A percentile compares a stretch with the other conserved stretches of the same genome.
Conservation (phyloP, 2,329 filamentous ascomycete species). For the Aspergillus sclerotialis region DNA sequence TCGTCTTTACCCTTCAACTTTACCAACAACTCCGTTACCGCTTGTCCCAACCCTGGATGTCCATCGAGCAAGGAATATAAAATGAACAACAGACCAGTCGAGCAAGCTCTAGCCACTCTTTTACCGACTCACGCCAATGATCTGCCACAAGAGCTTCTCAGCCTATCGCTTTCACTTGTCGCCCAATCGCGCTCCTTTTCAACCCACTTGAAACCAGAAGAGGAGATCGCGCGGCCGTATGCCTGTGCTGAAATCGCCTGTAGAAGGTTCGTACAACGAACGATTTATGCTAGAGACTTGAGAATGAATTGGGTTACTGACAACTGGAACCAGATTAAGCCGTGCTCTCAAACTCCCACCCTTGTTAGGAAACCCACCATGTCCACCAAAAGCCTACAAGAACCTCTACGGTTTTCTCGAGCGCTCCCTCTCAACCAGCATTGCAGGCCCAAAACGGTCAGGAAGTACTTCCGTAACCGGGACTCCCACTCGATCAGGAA, state of each 20-base stretch:
- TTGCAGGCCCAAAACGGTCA: constrained; percentile 28
- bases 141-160: constrained; percentile 62
- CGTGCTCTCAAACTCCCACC: constrained; percentile 68
- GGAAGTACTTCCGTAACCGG: constrained; percentile 25
- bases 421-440: constrained; percentile 50
- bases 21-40: no score
- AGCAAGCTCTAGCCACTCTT: constrained; percentile 65
- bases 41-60: no score
- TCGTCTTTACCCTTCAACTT: no score
- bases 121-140: constrained; percentile 65
- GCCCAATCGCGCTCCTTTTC: constrained; percentile 74
- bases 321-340: constrained; percentile 73
- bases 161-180: constrained; percentile 65
- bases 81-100: constrained; percentile 68
- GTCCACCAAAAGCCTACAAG: constrained; percentile 73
- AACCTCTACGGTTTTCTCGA: constrained; percentile 77
- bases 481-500: constrained; percentile 21
- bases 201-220: constrained; percentile 70
- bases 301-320: no score
- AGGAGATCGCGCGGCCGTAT: constrained; percentile 79
- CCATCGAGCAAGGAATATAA: no score
- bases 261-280: constrained; percentile 56
- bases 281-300: no score
- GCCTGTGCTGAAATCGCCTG: constrained; percentile 86
- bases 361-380: constrained; percentile 68